These are phyloP conservation scores for Pythium periplocum DNA, from an alignment of 352 stramenopile genomes.

Conservation along the genomic window DNA sequence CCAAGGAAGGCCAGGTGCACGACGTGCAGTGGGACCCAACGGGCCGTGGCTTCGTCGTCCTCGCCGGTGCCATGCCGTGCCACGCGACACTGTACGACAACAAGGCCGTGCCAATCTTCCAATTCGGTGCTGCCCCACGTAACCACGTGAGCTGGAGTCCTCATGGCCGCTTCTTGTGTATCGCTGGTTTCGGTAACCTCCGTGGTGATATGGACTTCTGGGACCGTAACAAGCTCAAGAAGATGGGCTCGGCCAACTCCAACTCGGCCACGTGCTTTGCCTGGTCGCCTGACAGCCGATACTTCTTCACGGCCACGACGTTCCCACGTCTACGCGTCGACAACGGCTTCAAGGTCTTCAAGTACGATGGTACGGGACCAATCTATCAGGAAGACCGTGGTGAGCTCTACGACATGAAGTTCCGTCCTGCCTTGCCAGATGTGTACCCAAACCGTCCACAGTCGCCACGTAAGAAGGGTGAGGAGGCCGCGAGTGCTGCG, in stretches of 20 bases:
- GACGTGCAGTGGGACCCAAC: constrained; percentile 94
- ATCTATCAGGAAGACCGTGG: constrained; percentile 79
- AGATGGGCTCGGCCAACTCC: constrained; percentile 83
- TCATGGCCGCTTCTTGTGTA: constrained; percentile 94
- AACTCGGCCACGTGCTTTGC: constrained; percentile 74
- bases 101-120: constrained; percentile 92
- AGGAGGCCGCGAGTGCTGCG: constrained; percentile 32
- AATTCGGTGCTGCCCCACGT: constrained; percentile 93
- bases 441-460: constrained; percentile 88
- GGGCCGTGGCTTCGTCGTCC: constrained; percentile 91
- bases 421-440: constrained; percentile 63
- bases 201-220: constrained; percentile 96
- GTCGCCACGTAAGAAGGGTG: constrained; percentile 72
- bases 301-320: constrained; percentile 94
- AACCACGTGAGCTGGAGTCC: constrained; percentile 96
- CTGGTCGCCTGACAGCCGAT: constrained; percentile 94
- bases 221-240: constrained; percentile 95
- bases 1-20: constrained; percentile 90
- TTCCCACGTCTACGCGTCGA: constrained; percentile 98
- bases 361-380: constrained; percentile 92
- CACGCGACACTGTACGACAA: constrained; percentile 95
- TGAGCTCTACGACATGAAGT: constrained; percentile 87
- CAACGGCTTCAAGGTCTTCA: constrained; percentile 96
- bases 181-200: constrained; percentile 96
- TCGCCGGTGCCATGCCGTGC: constrained; percentile 93